Evolutionary conservation across 1,284 basidiomycete genomes (phyloP).

Genomic region (Testicularia cyperi): DNA sequence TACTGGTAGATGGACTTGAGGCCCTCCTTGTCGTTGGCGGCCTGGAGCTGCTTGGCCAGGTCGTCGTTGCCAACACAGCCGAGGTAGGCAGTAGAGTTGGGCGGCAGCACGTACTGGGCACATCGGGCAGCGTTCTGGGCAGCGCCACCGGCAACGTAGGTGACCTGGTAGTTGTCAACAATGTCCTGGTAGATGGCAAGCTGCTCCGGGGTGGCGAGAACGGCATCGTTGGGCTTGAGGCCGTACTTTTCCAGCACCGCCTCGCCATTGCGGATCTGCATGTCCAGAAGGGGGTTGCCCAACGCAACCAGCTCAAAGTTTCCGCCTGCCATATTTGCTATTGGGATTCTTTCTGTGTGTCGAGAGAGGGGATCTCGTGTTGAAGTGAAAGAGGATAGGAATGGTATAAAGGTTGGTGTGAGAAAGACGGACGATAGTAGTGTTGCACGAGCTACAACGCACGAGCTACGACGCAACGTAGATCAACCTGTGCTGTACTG

Average conservation of each 20-base stretch:
- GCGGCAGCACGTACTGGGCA: slow-evolving; percentile 72
- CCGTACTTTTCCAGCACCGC: slow-evolving; percentile 84
- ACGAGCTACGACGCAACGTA: too few relatives aligned
- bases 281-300: slow-evolving; percentile 61
- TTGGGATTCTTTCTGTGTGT: not conserved
- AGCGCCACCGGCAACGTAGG: slow-evolving; percentile 94
- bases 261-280: slow-evolving; percentile 69
- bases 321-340: slow-evolving; percentile 31
- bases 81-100: slow-evolving; percentile 88
- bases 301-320: slow-evolving; percentile 58
- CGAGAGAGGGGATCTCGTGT: not conserved
- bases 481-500: too few relatives aligned
- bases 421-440: too few relatives aligned
- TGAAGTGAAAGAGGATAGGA: not conserved
- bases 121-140: slow-evolving; percentile 94
- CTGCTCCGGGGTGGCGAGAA: slow-evolving; percentile 89
- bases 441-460: too few relatives aligned
- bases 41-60: slow-evolving; percentile 82
- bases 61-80: slow-evolving; percentile 92
- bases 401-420: not conserved
- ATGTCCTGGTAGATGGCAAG: slow-evolving; percentile 76
- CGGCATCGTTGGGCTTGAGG: slow-evolving; percentile 93
- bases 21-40: slow-evolving; percentile 92
- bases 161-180: slow-evolving; percentile 74
- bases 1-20: slow-evolving; percentile 87